Evolutionary conservation across 768 basidiomycete genomes (phyloP), one percentile per base, ranked within the genome.

Genomic region (Ramaria sp.): DNA sequence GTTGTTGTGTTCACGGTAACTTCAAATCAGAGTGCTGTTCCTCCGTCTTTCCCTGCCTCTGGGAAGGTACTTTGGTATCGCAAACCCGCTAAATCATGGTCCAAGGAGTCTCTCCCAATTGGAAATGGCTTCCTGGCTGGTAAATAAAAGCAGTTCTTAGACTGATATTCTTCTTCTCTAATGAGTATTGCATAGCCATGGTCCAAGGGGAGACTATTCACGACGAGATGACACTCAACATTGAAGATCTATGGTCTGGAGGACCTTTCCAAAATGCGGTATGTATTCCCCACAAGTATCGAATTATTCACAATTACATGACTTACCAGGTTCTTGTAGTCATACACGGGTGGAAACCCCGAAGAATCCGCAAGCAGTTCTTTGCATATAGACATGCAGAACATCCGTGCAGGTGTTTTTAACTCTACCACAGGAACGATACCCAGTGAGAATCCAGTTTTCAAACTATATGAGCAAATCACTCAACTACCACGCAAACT

Each of bases 21-120:
- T 27, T 38, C 34, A 13, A 30, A 28, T 39, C n/a, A 41, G 9
- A 32, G n/a, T 24, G 36, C 38, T 12, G 38, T 24, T 41, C 74
- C 74, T 28, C 51, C 64, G 22, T 74, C 71, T n/a, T 85, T 88
- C 61, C 85, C 85, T 0, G 58, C 68, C 3, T 80, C 82, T 12
- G 85, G 85, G n/a, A 87, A 88, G 66, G 85, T 78, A 5, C 69
- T 88, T 27, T 88, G 85, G 85, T 88, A 81, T 59, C 75, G 67
- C 3, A 55, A 71, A 15, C 73, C 78, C 0, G 81, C 77, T 1
- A 63, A 63, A 0, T 16, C 25, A 13, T 88, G 85, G 85, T 66
- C 73, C 0, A 70, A 71, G 43, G 76, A 83, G 42, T 81, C 70
- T 62, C 74, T 88, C 25, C 86, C 86, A 0, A 70, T 87, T 27